phyloP scores from a whole-genome alignment of 2,329 filamentous ascomycete species.

The Sclerotinia minor region DNA sequence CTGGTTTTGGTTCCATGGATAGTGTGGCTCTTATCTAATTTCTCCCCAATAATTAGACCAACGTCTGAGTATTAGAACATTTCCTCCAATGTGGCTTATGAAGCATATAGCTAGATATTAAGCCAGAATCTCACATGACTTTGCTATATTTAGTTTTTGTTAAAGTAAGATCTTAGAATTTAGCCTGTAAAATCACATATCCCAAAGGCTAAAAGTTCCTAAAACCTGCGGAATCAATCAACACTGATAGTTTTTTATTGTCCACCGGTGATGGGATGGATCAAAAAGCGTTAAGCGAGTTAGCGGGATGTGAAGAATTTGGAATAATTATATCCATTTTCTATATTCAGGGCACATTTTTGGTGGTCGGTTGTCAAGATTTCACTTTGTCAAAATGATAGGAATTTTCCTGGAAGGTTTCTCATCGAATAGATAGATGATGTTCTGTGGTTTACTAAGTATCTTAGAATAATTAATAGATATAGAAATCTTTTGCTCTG shows the following conservation, averaged over 20 bases:
- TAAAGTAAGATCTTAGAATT: too few relatives aligned
- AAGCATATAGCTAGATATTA: neutral
- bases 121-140: too few relatives aligned
- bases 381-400: neutral
- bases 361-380: neutral
- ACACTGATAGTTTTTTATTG: too few relatives aligned
- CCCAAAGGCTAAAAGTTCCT: too few relatives aligned
- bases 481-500: neutral
- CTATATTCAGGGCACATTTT: neutral
- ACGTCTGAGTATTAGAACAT: neutral
- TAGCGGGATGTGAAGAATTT: neutral
- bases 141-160: too few relatives aligned
- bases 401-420: neutral
- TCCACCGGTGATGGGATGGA: too few relatives aligned
- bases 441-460: neutral
- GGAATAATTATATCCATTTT: neutral
- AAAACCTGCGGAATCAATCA: too few relatives aligned
- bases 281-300: neutral
- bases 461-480: neutral
- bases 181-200: too few relatives aligned
- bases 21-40: conserved; percentile 47
- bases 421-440: neutral
- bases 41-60: neutral
- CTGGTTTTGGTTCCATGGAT: conserved; percentile 90
- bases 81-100: neutral